Percentiles rank a stretch among this genome's conserved stretches.
Evolutionary conservation across 257 asterid genomes (phyloP).

Genomic region (Parsonsia alboflavescens): DNA sequence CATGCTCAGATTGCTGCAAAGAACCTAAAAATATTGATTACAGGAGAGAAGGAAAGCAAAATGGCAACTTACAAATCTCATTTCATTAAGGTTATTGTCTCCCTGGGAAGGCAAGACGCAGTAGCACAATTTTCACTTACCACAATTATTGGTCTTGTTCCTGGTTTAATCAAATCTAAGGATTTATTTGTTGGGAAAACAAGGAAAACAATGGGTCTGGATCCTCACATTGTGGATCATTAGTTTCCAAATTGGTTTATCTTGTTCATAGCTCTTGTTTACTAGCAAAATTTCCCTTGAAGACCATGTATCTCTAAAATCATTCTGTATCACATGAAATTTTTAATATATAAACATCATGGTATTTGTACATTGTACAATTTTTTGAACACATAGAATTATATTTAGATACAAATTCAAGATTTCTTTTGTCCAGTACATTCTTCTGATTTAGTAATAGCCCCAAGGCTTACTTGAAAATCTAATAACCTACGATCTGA

Average conservation of each 20-base stretch:
- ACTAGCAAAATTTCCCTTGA: background rate
- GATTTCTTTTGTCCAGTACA: too few relatives aligned
- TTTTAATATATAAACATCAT: background rate
- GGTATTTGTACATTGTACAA: background rate
- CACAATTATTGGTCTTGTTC: slow-evolving; percentile 60
- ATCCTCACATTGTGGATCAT: slow-evolving; percentile 34
- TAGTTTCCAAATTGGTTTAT: slow-evolving; percentile 12
- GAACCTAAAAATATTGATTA: slow-evolving; percentile 51
- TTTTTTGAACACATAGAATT: background rate
- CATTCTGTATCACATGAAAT: too few relatives aligned
- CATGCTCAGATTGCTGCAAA: slow-evolving; percentile 60
- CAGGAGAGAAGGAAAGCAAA: slow-evolving; percentile 57
- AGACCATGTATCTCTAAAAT: too few relatives aligned
- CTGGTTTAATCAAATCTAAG: slow-evolving; percentile 77
- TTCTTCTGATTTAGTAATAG: too few relatives aligned
- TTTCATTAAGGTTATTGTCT: slow-evolving; percentile 46
- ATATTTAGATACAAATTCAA: too few relatives aligned
- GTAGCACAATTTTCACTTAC: slow-evolving; percentile 73
- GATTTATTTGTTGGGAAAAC: slow-evolving; percentile 75
- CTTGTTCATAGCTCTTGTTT: background rate
- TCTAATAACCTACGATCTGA: too few relatives aligned
- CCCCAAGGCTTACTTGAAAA: too few relatives aligned
- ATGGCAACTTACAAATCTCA: slow-evolving; percentile 57
- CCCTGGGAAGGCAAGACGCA: slow-evolving; percentile 77
- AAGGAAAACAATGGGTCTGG: slow-evolving; percentile 67